Evolutionary conservation across 164 flowering plant genomes (phyloP), one percentile per base, ranked within the genome.

Genomic region (Akebia trifoliata): DNA sequence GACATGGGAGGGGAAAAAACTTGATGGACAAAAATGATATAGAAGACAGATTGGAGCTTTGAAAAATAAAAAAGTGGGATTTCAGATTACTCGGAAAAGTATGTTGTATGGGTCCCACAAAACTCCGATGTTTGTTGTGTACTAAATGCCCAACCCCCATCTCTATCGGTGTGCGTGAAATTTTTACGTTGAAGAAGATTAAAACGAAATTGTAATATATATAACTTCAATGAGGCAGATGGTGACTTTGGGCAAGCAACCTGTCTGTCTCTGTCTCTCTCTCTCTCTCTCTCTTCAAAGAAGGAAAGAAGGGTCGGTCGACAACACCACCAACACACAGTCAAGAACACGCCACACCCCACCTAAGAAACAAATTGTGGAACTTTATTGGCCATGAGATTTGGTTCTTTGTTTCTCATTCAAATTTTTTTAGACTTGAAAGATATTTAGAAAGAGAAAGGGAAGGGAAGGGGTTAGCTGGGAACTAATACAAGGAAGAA

Each of bases 291-390:
- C 28, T 44, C 30, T n/a, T 36, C 42, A 6, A 40, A 40, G 32
- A 48, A 30, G 31, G 35, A 35, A 34, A 38, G 73, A 71, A 55
- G 64, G 81, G 76, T 81, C 74, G 82, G 82, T 78, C 62, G 79
- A 43, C 82, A 24, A 30, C 68, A 20, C 66, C 69, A 63, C 71
- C 34, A 68, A 39, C 62, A 45, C 38, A n/a, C 17, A 4, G 54
- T 75, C 70, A 75, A 68, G 70, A 34, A 55, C 51, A 31, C 5
- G 47, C 57, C 64, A 42, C n/a, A 40, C 50, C 31, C 24, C 12
- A 24, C 32, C 59, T 2, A 18, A 32, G 15, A 7, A n/a, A 18
- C 24, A 30, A 18, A 26, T 17, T 36, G 37, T 30, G 61, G 49
- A 50, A 28, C 37, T 24, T 29, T 28, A 7, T 55, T 29, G 47